Base-by-base conservation (phyloP, 1,284 basidiomycete genomes). In the Stereum hirsutum region DNA sequence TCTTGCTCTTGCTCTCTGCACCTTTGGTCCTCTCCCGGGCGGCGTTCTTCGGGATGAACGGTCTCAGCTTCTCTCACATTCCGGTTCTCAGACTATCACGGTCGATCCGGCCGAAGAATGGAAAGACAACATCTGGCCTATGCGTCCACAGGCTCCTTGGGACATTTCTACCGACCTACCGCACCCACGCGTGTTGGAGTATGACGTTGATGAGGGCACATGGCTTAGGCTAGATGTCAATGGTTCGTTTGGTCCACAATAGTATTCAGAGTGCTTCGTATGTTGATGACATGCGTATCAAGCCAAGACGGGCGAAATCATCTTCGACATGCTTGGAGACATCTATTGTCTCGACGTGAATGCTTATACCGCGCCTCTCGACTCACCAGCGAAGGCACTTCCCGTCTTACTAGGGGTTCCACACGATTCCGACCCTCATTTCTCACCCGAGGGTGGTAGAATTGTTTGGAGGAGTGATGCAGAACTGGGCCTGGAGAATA, bases 101-200 rank as follows among this genome's bases (percentile, higher is more conserved):
- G n/a, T n/a, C n/a, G 20, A 54, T 42, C 12, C 50, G 46, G 12
- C 38, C n/a, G 15, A 61, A 42, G 62, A 66, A 36, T 75, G 74
- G 78, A 64, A 66, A 49, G 74, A 85, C 55, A 66, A 84, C 44
- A 54, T 76, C 17, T 86, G 75, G 66, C 82, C 82, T 21, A 58
- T 82, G 21, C 77, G 78, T 31, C 64, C 68, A 41, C 78, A 73
- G 43, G 75, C 74, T 3, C 65, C 73, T 20, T 86, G 82, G 81
- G 82, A 86, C 53, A 85, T 86, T 46, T 84, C 82, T 15, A 83
- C 80, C n/a, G 77, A 84, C 60, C 83, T 75, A 53, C 67, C 72
- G n/a, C 74, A 75, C 58, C 76, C 80, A 1, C 75, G 81, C 23
- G 61, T 60, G 19, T 62, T 83, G n/a, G 68, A 74, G 45, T 85